Conservation (phyloP, 495 filamentous ascomycete genomes). For the Tuber umbilicatum region DNA sequence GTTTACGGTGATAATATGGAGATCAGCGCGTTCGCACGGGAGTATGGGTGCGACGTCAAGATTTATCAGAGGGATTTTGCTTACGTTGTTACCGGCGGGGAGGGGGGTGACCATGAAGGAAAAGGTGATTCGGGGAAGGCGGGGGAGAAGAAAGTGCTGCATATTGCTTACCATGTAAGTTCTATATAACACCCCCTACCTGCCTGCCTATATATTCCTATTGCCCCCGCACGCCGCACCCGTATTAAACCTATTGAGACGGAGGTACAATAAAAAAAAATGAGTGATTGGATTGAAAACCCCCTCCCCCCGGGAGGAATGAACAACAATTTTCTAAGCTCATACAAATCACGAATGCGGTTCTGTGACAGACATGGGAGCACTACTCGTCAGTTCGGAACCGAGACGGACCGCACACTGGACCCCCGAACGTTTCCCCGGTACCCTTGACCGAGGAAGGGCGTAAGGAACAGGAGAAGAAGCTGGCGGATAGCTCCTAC, state of each 20-base stretch:
- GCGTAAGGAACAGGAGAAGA: slow-evolving; percentile 36
- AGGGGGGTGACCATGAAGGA: slow-evolving; percentile 34
- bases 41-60: slow-evolving; percentile 57
- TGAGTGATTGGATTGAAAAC: background rate
- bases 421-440: slow-evolving; percentile 48
- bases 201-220: background rate
- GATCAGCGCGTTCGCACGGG: slow-evolving; percentile 60
- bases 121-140: background rate
- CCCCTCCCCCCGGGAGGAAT: slow-evolving; percentile 5
- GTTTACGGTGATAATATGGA: slow-evolving; percentile 69
- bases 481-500: slow-evolving; percentile 44
- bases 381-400: slow-evolving; percentile 71
- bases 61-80: slow-evolving; percentile 53
- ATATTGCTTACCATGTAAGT: slow-evolving; percentile 70
- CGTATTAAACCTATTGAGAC: background rate
- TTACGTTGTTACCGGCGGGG: slow-evolving; percentile 46
- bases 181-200: background rate
- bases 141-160: slow-evolving; percentile 44
- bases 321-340: slow-evolving; percentile 3
- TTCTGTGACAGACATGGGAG: slow-evolving; percentile 52
- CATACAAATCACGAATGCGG: slow-evolving; percentile 11
- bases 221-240: slow-evolving; percentile 15
- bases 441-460: slow-evolving; percentile 36
- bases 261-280: background rate
- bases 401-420: slow-evolving; percentile 55